These are phyloP conservation scores for Backusella circina DNA, from an alignment of 192 early-diverging fungal species.

Conservation along the genomic window DNA sequence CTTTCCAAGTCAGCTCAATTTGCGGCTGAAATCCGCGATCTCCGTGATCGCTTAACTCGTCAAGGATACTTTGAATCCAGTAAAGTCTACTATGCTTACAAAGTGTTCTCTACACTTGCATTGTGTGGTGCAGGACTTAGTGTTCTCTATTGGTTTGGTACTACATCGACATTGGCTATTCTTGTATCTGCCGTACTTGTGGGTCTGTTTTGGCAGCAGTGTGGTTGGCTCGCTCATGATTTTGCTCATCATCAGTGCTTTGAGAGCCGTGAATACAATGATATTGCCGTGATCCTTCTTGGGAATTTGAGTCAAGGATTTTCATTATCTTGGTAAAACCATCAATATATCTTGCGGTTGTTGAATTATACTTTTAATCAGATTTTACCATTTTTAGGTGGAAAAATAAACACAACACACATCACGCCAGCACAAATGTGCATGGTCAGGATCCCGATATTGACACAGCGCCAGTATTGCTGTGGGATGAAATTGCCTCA, in stretches of 20 bases:
- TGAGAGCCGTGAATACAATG: conserved; percentile 56
- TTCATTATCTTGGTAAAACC: conserved; percentile 60
- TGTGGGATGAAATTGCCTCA: conserved; percentile 65
- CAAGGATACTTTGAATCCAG: conserved; percentile 61
- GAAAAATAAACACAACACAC: conserved; percentile 89
- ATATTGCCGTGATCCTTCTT: conserved; percentile 58
- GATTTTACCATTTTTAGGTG: conserved; percentile 45
- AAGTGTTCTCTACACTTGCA: conserved; percentile 51
- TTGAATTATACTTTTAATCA: neutral
- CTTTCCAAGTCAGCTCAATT: conserved; percentile 48
- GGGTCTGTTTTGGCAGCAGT: conserved; percentile 81
- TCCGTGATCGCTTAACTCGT: conserved; percentile 48
- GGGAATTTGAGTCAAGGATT: conserved; percentile 77
- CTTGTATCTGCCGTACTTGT: conserved; percentile 52
- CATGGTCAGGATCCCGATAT: conserved; percentile 85
- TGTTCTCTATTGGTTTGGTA: conserved; percentile 49
- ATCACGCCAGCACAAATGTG: conserved; percentile 79
- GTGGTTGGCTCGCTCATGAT: conserved; percentile 81
- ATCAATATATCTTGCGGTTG: too few relatives aligned
- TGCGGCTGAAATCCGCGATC: conserved; percentile 56
- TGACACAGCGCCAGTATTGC: conserved; percentile 73
- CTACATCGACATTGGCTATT: conserved; percentile 49
- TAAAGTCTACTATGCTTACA: conserved; percentile 64
- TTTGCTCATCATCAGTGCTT: conserved; percentile 81
- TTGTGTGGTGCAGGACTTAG: conserved; percentile 44